A percentile compares a stretch with the other conserved stretches of the same genome.
phyloP scores from a whole-genome alignment of 202 grass and related monocot genomes.

The Schoenoplectus tabernaemontani region DNA sequence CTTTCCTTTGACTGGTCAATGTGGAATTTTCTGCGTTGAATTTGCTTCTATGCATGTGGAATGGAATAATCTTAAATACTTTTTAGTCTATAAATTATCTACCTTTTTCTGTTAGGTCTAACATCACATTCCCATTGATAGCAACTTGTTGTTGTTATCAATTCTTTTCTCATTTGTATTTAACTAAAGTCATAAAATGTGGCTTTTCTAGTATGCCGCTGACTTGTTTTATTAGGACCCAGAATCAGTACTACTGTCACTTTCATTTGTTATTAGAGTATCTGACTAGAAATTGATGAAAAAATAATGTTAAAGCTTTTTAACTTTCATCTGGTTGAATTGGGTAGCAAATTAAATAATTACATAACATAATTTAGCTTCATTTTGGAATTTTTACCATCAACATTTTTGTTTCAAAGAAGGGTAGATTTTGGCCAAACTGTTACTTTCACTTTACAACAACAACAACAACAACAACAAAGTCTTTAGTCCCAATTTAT shows the following conservation, averaged over 20 bases:
- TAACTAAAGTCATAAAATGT: background rate
- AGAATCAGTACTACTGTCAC: background rate
- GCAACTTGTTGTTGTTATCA: background rate
- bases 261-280: background rate
- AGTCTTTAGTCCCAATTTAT: no score
- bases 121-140: conserved; percentile 14
- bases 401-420: background rate
- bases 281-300: background rate
- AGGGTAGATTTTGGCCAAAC: no score
- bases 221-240: conserved; percentile 14
- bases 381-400: background rate
- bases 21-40: conserved; percentile 16
- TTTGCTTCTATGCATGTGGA: no score
- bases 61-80: background rate
- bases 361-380: background rate
- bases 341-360: background rate
- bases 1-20: conserved; percentile 17
- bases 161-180: background rate
- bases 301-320: background rate
- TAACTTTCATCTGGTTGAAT: background rate
- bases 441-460: no score
- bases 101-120: conserved; percentile 8
- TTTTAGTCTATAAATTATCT: background rate
- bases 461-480: no score
- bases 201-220: background rate